Evolutionary conservation across 352 stramenopile genomes (phyloP), one percentile per base, ranked within the genome.

Genomic region (Phytopythium vexans): DNA sequence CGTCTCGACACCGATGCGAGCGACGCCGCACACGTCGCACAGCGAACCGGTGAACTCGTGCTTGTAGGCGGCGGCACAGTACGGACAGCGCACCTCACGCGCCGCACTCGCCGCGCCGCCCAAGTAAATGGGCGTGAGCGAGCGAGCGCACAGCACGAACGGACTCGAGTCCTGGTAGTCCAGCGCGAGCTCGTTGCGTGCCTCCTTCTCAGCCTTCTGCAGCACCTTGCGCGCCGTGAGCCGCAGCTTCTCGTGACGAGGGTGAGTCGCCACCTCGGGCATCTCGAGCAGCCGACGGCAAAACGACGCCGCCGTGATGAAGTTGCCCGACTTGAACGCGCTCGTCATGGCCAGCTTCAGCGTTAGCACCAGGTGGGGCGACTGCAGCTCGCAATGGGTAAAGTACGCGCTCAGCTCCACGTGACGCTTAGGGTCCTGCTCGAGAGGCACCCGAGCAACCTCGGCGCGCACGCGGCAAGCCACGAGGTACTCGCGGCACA

Each of bases 261-360:
- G 74, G 54, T 89, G 78, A 21, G 72, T 67, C 48, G 86, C 93
- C 36, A 99, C 97, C 62, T 99, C 97, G 34, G 93, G 95, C 45
- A 99, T 94, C 66, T 99, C 97, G 21, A 99, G 74, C 65, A 99
- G 66, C n/a, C 97, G 89, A 39, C 96, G 89, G n/a, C 97, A 98
- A 82, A 99, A 99, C 55, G 92, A 97, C 37, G 97, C 97, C 16
- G 97, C 97, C 15, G 94, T 96, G 77, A 99, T 99, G 63, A 97
- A 99, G 70, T 99, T 99, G 80, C 98, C 98, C 58, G 97, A 90
- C 80, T 99, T 99, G 79, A 99, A 99, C 35, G 97, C 89, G 56
- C 96, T 96, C 42, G 95, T 97, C 97, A 99, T 99, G 15, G 97
- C 97, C 70, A 98, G 97, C 72, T 98, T 97, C 16, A 99, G 89